Evolutionary conservation across 1,284 basidiomycete genomes (phyloP), one percentile per base, ranked within the genome.

Genomic region (Rhodotorula sp.): DNA sequence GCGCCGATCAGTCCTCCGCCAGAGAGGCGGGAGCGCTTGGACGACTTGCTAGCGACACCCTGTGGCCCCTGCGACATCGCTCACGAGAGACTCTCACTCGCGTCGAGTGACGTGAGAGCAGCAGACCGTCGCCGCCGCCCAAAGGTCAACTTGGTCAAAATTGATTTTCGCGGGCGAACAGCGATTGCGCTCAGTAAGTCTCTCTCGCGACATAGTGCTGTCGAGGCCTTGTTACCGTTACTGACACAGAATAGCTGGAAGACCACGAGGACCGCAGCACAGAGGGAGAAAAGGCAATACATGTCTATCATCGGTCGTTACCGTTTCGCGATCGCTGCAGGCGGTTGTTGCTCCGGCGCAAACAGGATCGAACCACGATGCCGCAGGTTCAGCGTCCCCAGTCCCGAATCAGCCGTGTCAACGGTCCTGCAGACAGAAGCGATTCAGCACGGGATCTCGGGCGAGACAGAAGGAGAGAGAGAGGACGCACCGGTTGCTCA

Each of bases 401-500:
- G 34, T 19, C 54, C 45, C 10, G 62, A 43, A 54, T 63, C 62
- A 5, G 62, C 55, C 19, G 62, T 31, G 26, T 63, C 62, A 28
- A 63, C n/a, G 12, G 52, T 47, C 7, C 62, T 63, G 62, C 16
- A 31, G 3, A 26, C 34, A 8, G 16, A 18, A 31, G 54, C 26
- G 26, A 55, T 12, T 55, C 26, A 55, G 54, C 14, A 43, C 50
- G 6, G 50, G 50, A 3, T 23, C 8, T 5, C 15, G 23, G 19
- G 10, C 23, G 31, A 23, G 19, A 47, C 23, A 23, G 19, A 47
- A n/a, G 18, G 18, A 18, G n/a, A 26, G 52, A 10, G 15, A 5
- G 48, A 19, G 23, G 68, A 16, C 80, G 52, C 77, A 91, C 91
- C 88, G 85, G 80, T 86, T 88, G 78, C 86, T 86, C 91, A 93